phyloP scores from a whole-genome alignment of 768 basidiomycete species.

The Russula emetica region DNA sequence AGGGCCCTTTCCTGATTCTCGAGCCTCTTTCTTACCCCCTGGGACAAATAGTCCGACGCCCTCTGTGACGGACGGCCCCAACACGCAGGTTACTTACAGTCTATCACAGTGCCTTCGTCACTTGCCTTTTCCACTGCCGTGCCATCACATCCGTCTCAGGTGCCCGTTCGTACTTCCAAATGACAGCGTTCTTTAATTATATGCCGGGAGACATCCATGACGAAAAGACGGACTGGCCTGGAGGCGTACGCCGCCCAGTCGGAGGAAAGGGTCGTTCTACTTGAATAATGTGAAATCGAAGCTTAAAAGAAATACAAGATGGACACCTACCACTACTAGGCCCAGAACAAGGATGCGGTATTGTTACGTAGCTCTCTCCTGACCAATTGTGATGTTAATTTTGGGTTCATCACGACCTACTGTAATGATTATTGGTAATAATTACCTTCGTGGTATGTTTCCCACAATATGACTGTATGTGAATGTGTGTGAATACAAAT shows the following conservation, averaged over 20 bases:
- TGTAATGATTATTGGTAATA: too few species aligned
- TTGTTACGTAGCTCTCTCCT: too few species aligned
- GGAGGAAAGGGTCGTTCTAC: constrained; percentile 10
- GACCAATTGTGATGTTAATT: too few species aligned
- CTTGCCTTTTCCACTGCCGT: background rate
- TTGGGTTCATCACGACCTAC: too few species aligned
- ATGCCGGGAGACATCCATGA: constrained; percentile 11
- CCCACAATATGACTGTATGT: too few species aligned
- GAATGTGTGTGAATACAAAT: too few species aligned
- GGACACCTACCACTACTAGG: constrained; percentile 22
- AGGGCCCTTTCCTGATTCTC: constrained; percentile 14
- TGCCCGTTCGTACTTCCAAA: background rate
- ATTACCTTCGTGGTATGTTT: too few species aligned
- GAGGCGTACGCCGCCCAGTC: constrained; percentile 7
- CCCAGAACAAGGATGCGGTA: constrained; percentile 26
- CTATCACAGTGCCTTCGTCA: constrained; percentile 10
- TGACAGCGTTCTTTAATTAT: constrained; percentile 12
- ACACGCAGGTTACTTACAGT: background rate
- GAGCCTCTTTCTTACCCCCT: constrained; percentile 6
- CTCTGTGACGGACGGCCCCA: too few species aligned
- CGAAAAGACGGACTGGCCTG: background rate
- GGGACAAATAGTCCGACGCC: too few species aligned
- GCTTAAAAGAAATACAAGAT: constrained; percentile 26
- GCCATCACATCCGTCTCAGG: background rate
- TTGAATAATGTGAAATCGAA: constrained; percentile 19